Evolutionary conservation across 345 rosid species (phyloP).

Genomic region (Salix arbutifolia): DNA sequence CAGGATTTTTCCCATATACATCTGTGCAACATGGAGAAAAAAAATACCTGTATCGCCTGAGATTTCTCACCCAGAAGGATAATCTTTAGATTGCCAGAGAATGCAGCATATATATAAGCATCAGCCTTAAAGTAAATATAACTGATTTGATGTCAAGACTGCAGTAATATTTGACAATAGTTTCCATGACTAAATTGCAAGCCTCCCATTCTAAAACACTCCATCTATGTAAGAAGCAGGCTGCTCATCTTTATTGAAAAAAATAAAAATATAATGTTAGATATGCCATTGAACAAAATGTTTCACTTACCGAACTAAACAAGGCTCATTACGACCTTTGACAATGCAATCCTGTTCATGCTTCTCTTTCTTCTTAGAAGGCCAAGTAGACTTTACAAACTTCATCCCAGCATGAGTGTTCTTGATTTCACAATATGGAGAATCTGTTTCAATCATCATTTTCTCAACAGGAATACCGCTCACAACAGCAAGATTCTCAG

Average conservation of each 20-base stretch:
- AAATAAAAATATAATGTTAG: neutral
- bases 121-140: neutral
- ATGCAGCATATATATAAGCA: neutral
- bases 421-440: conserved; percentile 93
- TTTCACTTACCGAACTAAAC: conserved; percentile 70
- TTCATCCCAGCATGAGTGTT: conserved; percentile 76
- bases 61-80: neutral
- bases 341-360: conserved; percentile 66
- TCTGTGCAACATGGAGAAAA: neutral
- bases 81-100: neutral
- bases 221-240: neutral
- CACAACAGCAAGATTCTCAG: conserved; percentile 78
- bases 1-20: neutral
- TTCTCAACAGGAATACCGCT: conserved; percentile 69
- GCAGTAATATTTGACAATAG: neutral
- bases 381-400: conserved; percentile 65
- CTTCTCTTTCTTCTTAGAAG: conserved; percentile 92
- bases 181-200: neutral
- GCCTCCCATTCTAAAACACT: neutral
- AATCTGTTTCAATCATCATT: conserved; percentile 97
- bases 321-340: conserved; percentile 94
- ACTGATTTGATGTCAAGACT: neutral
- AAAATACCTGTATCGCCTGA: neutral
- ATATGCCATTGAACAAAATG: neutral
- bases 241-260: neutral